Conservation (phyloP, 148 eudicot genomes). For the Agrostemma githago region DNA sequence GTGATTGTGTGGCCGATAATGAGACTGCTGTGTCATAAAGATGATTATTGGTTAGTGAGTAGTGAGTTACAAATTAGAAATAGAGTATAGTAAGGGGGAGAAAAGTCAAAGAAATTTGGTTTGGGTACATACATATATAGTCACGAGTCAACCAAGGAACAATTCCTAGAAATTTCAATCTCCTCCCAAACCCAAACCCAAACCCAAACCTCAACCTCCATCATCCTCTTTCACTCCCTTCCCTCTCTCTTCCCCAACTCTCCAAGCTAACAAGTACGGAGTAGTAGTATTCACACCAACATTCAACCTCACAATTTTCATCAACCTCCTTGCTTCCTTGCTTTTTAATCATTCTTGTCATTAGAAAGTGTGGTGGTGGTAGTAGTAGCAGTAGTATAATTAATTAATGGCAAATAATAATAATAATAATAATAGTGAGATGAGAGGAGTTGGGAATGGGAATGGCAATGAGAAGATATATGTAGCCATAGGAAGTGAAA, state of each 20-base stretch:
- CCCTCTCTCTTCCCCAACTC: not conserved
- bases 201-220: not conserved
- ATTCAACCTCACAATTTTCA: not conserved
- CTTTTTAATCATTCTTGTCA: too few species aligned
- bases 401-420: not conserved
- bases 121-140: not conserved
- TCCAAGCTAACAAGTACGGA: not conserved
- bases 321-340: not conserved
- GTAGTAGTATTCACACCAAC: not conserved
- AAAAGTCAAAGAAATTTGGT: not conserved
- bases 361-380: too few species aligned
- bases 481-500: conserved; percentile 59
- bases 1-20: not conserved
- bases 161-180: conserved; percentile 16
- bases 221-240: not conserved
- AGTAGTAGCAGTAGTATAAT: too few species aligned
- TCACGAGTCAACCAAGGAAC: not conserved
- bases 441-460: not conserved
- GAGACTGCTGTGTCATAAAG: not conserved
- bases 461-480: conserved; percentile 44
- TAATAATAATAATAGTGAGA: too few species aligned
- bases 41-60: not conserved
- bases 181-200: not conserved
- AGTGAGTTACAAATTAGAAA: not conserved
- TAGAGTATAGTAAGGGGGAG: too few species aligned